Conservation (phyloP, 345 rosid species). For the Ceriops decandra region DNA sequence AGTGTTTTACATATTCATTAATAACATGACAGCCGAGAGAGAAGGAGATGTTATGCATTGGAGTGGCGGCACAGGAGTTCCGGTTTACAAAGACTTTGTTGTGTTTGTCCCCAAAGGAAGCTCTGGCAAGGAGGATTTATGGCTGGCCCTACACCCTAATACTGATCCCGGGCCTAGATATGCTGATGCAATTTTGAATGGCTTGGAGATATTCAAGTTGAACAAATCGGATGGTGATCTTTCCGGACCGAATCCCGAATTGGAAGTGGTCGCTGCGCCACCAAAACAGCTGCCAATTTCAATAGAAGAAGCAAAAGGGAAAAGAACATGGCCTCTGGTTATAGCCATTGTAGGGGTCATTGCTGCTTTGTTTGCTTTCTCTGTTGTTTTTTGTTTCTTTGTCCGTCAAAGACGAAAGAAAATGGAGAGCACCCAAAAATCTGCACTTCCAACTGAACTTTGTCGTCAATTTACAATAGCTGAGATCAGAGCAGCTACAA, state of each 20-base stretch:
- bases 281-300: neutral
- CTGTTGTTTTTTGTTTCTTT: conserved; percentile 12
- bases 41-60: neutral
- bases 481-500: conserved; percentile 31
- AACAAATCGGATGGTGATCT: conserved; percentile 3
- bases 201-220: conserved; percentile 41
- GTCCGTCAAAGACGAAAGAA: neutral
- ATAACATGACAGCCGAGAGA: neutral
- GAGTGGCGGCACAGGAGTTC: conserved; percentile 7
- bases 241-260: conserved; percentile 31
- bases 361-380: neutral
- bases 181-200: conserved; percentile 36
- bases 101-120: neutral
- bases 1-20: conserved; percentile 25
- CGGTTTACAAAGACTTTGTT: conserved; percentile 28
- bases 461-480: conserved; percentile 31
- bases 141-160: conserved; percentile 24
- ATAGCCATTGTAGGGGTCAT: neutral
- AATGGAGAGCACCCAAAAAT: neutral
- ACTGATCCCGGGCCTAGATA: neutral
- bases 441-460: conserved; percentile 18
- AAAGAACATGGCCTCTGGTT: neutral
- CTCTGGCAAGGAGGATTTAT: neutral
- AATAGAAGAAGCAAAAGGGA: no score
- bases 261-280: neutral